Percentiles rank a stretch among this genome's conserved stretches.
Conservation (phyloP, 345 rosid genomes). For the Raphanus sativus region DNA sequence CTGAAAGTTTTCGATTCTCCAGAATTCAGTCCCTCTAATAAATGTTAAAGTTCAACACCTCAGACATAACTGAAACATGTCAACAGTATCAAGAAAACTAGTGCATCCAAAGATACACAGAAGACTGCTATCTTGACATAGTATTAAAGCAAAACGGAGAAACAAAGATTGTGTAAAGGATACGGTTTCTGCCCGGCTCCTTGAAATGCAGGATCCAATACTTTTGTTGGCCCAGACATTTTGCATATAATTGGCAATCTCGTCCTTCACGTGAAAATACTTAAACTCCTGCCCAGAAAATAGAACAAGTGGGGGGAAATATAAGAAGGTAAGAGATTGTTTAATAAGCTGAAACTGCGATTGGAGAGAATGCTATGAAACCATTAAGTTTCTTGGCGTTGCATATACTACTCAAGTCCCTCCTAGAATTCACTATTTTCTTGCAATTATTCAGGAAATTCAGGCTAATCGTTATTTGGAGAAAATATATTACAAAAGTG, state of each 20-base stretch:
- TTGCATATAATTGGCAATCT: neutral
- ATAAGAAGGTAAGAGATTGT: too few species aligned
- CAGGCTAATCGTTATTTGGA: too few species aligned
- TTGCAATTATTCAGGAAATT: too few species aligned
- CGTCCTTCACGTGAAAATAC: constrained; percentile 15
- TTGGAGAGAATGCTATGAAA: too few species aligned
- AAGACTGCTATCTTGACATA: neutral
- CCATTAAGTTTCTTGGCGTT: too few species aligned
- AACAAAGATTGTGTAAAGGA: constrained; percentile 46
- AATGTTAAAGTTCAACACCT: constrained; percentile 59
- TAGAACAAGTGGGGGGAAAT: neutral
- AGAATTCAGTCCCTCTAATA: constrained; percentile 85
- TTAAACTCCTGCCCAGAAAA: constrained; percentile 12
- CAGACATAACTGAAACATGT: constrained; percentile 19
- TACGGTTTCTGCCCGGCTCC: constrained; percentile 96
- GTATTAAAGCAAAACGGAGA: constrained; percentile 1
- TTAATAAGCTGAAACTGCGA: too few species aligned
- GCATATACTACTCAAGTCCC: too few species aligned
- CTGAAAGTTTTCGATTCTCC: constrained; percentile 97
- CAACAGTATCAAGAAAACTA: neutral
- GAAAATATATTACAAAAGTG: too few species aligned
- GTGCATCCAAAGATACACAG: neutral
- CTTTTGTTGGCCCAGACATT: constrained; percentile 86
- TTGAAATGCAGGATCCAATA: constrained; percentile 90
- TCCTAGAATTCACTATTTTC: too few species aligned